A percentile compares a stretch with the other conserved stretches of the same genome.
These are phyloP conservation scores for Prunus campanulata DNA, from an alignment of 306 rosid genomes.

Conservation along the genomic window DNA sequence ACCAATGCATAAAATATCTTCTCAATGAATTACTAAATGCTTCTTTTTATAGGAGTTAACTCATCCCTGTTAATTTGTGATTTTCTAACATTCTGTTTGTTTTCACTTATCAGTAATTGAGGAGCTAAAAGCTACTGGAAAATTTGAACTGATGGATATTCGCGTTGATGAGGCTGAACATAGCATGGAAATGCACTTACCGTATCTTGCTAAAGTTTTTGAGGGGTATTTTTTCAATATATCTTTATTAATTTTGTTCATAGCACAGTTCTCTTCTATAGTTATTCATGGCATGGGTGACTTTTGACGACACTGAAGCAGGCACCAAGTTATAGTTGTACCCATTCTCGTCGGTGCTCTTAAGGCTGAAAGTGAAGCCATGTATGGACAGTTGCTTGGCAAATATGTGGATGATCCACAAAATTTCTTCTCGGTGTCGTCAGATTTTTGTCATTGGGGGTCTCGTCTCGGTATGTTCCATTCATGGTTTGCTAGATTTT, in stretches of 20 bases:
- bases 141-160: constrained; percentile 79
- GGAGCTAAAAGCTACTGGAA: constrained; percentile 84
- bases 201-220: constrained; percentile 93
- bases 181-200: constrained; percentile 99
- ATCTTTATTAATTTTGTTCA: neutral
- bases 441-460: constrained; percentile 99
- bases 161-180: constrained; percentile 92
- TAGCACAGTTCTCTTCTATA: constrained; percentile 7
- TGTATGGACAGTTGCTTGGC: constrained; percentile 76
- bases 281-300: constrained; percentile 18
- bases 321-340: constrained; percentile 76
- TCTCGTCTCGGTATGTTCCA: constrained; percentile 63
- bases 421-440: constrained; percentile 79
- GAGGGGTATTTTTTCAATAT: constrained; percentile 59
- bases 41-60: neutral
- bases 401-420: constrained; percentile 79
- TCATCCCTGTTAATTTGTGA: neutral
- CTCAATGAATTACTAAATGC: neutral
- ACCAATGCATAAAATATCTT: neutral
- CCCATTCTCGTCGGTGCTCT: constrained; percentile 93
- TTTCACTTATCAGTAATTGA: constrained; percentile 54
- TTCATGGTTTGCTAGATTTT: neutral
- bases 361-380: constrained; percentile 68
- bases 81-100: constrained; percentile 4
- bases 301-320: constrained; percentile 33